phyloP scores from a whole-genome alignment of 768 basidiomycete genomes.

The Kwoniella botswanensis region DNA sequence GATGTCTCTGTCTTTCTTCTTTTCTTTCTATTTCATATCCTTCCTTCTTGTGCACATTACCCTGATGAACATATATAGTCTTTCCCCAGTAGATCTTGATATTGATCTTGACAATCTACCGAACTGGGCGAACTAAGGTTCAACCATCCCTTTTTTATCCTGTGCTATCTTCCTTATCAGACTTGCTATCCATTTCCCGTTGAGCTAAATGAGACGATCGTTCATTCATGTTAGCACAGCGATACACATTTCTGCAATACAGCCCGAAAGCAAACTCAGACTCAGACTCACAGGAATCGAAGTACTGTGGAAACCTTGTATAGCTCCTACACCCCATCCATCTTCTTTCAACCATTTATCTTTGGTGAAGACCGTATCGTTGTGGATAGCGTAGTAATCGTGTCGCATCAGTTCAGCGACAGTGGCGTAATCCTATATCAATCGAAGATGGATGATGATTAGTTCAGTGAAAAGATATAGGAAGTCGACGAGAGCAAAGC shows the following conservation, averaged over 20 bases:
- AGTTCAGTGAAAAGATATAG: neutral
- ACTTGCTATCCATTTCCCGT: conserved; percentile 26
- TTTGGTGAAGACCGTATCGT: conserved; percentile 32
- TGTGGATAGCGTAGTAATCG: conserved; percentile 46
- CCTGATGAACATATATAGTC: neutral
- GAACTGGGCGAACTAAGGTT: conserved; percentile 10
- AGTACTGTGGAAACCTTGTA: conserved; percentile 29
- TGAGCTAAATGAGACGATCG: neutral
- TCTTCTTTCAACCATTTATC: conserved; percentile 33
- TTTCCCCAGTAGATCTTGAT: too few species aligned
- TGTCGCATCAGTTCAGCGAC: conserved; percentile 44
- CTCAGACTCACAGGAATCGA: conserved; percentile 27
- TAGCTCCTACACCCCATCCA: conserved; percentile 28
- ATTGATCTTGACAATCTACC: too few species aligned
- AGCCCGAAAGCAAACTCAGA: neutral
- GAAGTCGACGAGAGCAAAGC: accelerated
- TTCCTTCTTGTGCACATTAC: neutral
- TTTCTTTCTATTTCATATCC: neutral
- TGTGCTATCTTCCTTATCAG: conserved; percentile 19
- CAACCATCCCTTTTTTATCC: conserved; percentile 17
- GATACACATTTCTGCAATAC: neutral
- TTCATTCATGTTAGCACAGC: too few species aligned
- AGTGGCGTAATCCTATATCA: conserved; percentile 40
- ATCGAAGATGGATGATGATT: neutral
- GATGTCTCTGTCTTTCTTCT: neutral